Conservation (phyloP, 2,329 filamentous ascomycete species). For the Colletotrichum graminicola region DNA sequence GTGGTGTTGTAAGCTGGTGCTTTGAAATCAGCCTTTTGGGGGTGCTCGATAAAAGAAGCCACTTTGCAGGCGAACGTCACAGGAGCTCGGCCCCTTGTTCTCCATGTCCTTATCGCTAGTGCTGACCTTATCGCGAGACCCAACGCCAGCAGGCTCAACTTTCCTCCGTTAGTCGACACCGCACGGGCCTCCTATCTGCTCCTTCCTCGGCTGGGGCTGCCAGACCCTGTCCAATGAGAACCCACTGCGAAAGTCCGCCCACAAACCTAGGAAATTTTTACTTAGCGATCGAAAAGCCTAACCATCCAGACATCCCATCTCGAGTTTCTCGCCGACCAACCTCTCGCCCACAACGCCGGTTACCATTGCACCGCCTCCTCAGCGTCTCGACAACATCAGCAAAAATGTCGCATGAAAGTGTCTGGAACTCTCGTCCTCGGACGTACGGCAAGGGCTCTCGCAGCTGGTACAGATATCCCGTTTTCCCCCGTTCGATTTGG, state of each 20-base stretch:
- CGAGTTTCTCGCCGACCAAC: slow-evolving; percentile 35
- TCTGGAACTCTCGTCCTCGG: slow-evolving; percentile 99
- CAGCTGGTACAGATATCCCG: slow-evolving; percentile 77
- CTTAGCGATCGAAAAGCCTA: slow-evolving; percentile 23
- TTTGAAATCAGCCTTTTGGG: slow-evolving; percentile 51
- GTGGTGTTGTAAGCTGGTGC: slow-evolving; percentile 43
- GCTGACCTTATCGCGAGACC: background rate
- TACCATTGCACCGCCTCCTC: slow-evolving; percentile 37
- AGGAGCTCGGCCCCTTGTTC: slow-evolving; percentile 26
- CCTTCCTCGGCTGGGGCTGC: slow-evolving; percentile 33
- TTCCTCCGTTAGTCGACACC: background rate
- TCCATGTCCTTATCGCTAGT: slow-evolving; percentile 2
- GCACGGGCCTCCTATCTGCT: background rate
- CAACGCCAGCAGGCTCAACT: background rate
- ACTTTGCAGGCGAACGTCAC: slow-evolving; percentile 49
- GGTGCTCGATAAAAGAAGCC: slow-evolving; percentile 50
- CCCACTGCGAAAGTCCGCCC: slow-evolving; percentile 30
- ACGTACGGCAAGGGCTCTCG: slow-evolving; percentile 97
- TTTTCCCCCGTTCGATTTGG: background rate
- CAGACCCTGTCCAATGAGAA: slow-evolving; percentile 34
- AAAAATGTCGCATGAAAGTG: slow-evolving; percentile 82
- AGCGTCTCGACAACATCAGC: slow-evolving; percentile 53
- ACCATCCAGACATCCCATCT: slow-evolving; percentile 40
- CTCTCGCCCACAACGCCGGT: slow-evolving; percentile 3
- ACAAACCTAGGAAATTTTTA: slow-evolving; percentile 40